Evolutionary conservation across 2,329 filamentous ascomycete genomes (phyloP).

Genomic region (Colletotrichum sp.): DNA sequence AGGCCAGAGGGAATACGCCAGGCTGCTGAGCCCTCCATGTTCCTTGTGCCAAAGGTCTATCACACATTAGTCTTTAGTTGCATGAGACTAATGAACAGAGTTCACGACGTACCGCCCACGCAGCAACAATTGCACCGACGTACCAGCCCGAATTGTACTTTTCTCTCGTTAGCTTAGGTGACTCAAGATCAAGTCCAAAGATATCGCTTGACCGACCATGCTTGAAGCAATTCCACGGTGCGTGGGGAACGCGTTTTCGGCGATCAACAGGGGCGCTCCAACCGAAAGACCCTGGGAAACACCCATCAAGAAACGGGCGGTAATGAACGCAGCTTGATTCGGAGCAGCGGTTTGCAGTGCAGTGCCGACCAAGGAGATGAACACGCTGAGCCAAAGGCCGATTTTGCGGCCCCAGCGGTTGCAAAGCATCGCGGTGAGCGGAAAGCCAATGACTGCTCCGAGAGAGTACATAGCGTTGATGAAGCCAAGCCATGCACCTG

Average conservation of each 20-base stretch:
- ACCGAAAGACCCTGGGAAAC: constrained; percentile 31
- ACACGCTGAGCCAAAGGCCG: constrained; percentile 5
- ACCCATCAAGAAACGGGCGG: constrained; percentile 35
- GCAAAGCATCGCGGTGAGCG: constrained; percentile 39
- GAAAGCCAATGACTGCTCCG: constrained; percentile 34
- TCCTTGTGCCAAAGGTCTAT: constrained; percentile 44
- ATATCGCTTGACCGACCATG: neutral
- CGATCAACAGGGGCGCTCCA: constrained; percentile 34
- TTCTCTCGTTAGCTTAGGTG: neutral
- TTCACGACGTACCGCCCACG: constrained; percentile 21
- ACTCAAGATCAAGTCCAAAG: neutral
- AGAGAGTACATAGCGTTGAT: constrained; percentile 34
- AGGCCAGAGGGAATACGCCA: constrained; percentile 56
- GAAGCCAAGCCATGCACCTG: constrained; percentile 5
- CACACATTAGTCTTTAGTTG: neutral
- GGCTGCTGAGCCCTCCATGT: constrained; percentile 44
- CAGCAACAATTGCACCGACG: constrained; percentile 27
- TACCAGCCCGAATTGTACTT: constrained; percentile 23
- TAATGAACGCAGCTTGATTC: constrained; percentile 33
- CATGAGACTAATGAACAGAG: neutral
- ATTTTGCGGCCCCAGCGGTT: constrained; percentile 8
- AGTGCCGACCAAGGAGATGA: neutral
- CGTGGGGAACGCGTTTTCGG: constrained; percentile 35
- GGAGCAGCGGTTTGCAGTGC: constrained; percentile 29
- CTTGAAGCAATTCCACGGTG: constrained; percentile 21